These are phyloP conservation scores for Medicago arabica DNA, from an alignment of 306 rosid species.

Conservation along the genomic window DNA sequence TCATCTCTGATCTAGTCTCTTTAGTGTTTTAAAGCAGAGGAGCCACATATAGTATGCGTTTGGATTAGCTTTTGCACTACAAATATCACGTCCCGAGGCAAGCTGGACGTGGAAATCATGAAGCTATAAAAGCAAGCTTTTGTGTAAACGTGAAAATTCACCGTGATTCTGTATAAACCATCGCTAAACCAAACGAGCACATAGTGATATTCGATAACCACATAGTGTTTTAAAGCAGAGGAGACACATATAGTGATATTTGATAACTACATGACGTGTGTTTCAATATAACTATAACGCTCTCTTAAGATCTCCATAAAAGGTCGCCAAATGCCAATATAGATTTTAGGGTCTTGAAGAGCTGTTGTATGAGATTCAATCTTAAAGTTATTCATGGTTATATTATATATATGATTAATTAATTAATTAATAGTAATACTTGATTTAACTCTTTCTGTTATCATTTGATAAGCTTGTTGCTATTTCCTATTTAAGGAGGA, in stretches of 20 bases:
- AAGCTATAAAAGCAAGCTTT: too few relatives aligned
- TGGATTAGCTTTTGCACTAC: too few relatives aligned
- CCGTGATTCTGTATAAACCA: too few relatives aligned
- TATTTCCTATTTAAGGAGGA: constrained; percentile 28
- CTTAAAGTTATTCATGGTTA: constrained; percentile 11
- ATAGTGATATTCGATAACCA: too few relatives aligned
- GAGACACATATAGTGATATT: constrained; percentile 26
- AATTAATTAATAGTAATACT: constrained; percentile 10
- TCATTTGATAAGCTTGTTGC: constrained; percentile 33
- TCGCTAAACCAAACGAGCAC: too few relatives aligned
- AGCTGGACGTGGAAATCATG: too few relatives aligned
- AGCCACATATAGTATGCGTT: constrained; percentile 3
- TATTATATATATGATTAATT: neutral
- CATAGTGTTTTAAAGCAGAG: constrained; percentile 19
- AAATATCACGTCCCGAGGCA: too few relatives aligned
- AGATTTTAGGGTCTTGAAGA: constrained; percentile 35
- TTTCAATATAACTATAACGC: constrained; percentile 34
- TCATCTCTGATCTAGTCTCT: constrained; percentile 28
- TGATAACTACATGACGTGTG: constrained; percentile 27
- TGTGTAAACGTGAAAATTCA: too few relatives aligned
- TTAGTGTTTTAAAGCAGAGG: constrained; percentile 17
- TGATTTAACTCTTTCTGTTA: constrained; percentile 24
- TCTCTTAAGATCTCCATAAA: constrained; percentile 33
- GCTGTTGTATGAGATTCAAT: constrained; percentile 17
- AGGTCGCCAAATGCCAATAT: constrained; percentile 21